Evolutionary conservation across 2,329 filamentous ascomycete species (phyloP), one percentile per base, ranked within the genome.

Genomic region (Trichoderma endophyticum): DNA sequence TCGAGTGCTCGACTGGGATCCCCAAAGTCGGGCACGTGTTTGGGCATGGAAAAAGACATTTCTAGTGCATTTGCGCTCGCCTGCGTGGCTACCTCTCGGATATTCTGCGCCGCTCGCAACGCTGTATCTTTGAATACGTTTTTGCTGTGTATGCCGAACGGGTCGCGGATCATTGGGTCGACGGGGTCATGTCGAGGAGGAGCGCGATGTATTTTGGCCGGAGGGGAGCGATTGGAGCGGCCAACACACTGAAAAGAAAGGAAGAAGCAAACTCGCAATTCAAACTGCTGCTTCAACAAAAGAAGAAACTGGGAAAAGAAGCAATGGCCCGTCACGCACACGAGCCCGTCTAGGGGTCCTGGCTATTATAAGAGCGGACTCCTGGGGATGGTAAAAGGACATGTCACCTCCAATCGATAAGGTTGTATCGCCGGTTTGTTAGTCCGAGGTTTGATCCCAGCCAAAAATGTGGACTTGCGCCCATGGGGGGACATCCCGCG

Each of bases 41-140:
- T 89, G 18, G 92, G 91, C 48, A 92, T 83, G 63, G 88, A 84
- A 82, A 93, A 94, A 64, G 88, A 83, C 89, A 91, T 91, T 73
- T 86, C 84, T 76, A 85, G 81, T 66, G 84, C 86, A 80, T 85
- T 81, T 68, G 83, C 79, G 76, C 84, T 82, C 74, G 82, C 85
- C 80, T 86, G 85, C 74, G 84, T 82, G 74, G 86, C 85, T 76
- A 83, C 82, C 73, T 85, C 83, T 73, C 81, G 82, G 74, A 86
- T 80, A 68, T 85, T 78, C 69, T 80, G 79, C 71, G 81, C 83
- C 74, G 83, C 82, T 73, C 82, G 83, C 63, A 83, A 82, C 71
- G 85, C 84, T 66, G 85, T 84, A 30, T 81, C 80, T 80, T 83
- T 84, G 74, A 89, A 83, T 75, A 86, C 83, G 76, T 83, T 84